Base-by-base conservation (phyloP, 495 filamentous ascomycete species). In the Penicillium roqueforti region DNA sequence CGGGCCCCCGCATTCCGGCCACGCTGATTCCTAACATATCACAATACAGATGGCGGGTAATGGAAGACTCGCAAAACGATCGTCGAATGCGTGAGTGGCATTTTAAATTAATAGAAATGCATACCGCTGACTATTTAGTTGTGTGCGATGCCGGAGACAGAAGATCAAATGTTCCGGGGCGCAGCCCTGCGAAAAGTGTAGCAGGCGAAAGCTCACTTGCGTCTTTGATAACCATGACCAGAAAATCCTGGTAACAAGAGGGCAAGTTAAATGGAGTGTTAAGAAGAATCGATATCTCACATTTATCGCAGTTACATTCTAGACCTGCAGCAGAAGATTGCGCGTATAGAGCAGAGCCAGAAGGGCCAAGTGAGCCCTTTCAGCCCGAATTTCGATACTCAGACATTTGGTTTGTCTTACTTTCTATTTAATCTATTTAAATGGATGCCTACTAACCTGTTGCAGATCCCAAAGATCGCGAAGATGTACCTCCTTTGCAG, bases 101-200 rank as follows among this genome's bases (percentile, higher is more conserved):
- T 3, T 38, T 7, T 0, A 13, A 25, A n/a, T 20, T 22, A 32
- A 7, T 11, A 1, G 6, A 20, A n/a, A 14, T 20, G 11, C 6
- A 29, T 4, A 23, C 22, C 2, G 19, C 39, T 40, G 18, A 56
- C 38, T 22, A 11, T n/a, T 32, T 50, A 76, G 73, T 37, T 74
- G 73, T 55, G 60, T 63, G 43, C 70, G 74, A 53, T 77, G 74
- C 44, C 73, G 74, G 38, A 65, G 71, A 37, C 74, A 77, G 42
- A 77, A 77, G 51, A 75, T 76, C 53, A 75, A 71, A 52, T 76
- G 73, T 42, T 72, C 73, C 16, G 73, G 70, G 14, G 66, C 66
- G 6, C 64, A 68, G 53, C 72, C 74, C 7, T 77, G 74, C 58
- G 67, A 71, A 25, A 64, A 63, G 6, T 77, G 73, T 57, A 73